Percentiles rank a stretch among this genome's conserved stretches.
These are phyloP conservation scores for Lodderomyces elongisporus DNA, from an alignment of 1,139 yeast species.

Conservation along the genomic window DNA sequence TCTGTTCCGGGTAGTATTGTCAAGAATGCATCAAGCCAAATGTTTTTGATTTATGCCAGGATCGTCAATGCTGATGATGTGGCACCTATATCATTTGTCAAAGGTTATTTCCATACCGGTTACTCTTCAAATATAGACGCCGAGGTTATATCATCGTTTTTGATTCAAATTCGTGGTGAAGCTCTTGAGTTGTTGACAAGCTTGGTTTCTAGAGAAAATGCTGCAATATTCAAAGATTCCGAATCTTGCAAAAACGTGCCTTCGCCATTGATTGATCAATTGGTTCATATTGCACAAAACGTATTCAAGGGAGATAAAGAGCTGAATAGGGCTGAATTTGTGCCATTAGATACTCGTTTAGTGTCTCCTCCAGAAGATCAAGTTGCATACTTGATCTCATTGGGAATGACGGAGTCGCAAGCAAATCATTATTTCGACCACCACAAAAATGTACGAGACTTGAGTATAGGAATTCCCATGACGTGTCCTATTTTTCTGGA, in stretches of 20 bases:
- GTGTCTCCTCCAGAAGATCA: conserved; percentile 51
- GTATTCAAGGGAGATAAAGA: conserved; percentile 24
- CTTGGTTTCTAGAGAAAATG: conserved; percentile 10
- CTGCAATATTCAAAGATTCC: no score
- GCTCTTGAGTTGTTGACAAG: conserved; percentile 32
- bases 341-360: conserved; percentile 43
- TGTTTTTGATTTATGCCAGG: conserved; percentile 37
- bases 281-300: conserved; percentile 31
- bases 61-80: conserved; percentile 25
- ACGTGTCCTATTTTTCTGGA: conserved; percentile 21
- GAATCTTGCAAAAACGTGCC: conserved; percentile 22
- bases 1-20: conserved; percentile 33
- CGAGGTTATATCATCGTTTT: conserved; percentile 24
- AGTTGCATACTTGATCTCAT: conserved; percentile 37
- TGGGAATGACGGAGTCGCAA: conserved; percentile 40
- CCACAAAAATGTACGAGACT: conserved; percentile 17
- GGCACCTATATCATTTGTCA: conserved; percentile 21
- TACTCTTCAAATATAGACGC: conserved; percentile 18
- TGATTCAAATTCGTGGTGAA: conserved; percentile 37
- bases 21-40: conserved; percentile 37
- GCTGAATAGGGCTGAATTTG: conserved; percentile 27
- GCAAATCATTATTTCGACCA: conserved; percentile 38
- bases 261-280: conserved; percentile 27
- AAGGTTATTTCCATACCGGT: conserved; percentile 23
- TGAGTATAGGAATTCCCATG: conserved; percentile 19